Base-by-base conservation (phyloP, 192 early-diverging fungal genomes). In the Mortierella claussenii region DNA sequence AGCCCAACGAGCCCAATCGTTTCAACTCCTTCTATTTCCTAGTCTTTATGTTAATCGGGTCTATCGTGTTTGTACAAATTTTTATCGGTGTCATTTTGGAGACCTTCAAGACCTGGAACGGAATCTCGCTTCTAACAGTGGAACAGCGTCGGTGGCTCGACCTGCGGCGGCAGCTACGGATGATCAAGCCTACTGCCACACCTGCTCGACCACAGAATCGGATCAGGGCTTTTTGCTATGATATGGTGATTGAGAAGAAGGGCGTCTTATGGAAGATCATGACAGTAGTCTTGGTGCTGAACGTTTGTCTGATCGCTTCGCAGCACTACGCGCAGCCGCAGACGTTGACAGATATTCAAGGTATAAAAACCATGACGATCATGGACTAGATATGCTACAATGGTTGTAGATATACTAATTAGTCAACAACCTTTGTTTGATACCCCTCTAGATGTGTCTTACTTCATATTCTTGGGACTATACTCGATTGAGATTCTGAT, bases 21-120 rank as follows among this genome's bases (percentile, higher is more conserved):
- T 75, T 75, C 71, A 82, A 80, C 59, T 81, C 81, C 0, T 74
- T 87, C 49, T 89, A 83, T 49, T 89, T 84, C 42, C 74, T 89
- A 63, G 60, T 85, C 3, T 89, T 85, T 60, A 89, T 86, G 59
- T 53, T 89, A 57, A 74, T 83, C 18, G 87, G 86, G 0, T 83
- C 86, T 4, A 81, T 89, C 0, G 82, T 89, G 48, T 78, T 89
- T 49, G 76, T 89, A 9, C 84, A 82, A 23, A 55, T 89, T 13
- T 89, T 89, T 60, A 69, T 89, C 23, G 86, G 87, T 15, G 82
- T 89, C 30, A 82, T 89, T n/a, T 78, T 89, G 59, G 85, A 84
- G 51, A 82, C 83, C 26, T 89, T 85, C 61, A 79, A 82, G 36
- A 80, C 71, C 12, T 79, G 86, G 73, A 83, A 83, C 23, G 87